Base-by-base conservation (phyloP, 1,284 basidiomycete species). In the Heterobasidion occidentale region DNA sequence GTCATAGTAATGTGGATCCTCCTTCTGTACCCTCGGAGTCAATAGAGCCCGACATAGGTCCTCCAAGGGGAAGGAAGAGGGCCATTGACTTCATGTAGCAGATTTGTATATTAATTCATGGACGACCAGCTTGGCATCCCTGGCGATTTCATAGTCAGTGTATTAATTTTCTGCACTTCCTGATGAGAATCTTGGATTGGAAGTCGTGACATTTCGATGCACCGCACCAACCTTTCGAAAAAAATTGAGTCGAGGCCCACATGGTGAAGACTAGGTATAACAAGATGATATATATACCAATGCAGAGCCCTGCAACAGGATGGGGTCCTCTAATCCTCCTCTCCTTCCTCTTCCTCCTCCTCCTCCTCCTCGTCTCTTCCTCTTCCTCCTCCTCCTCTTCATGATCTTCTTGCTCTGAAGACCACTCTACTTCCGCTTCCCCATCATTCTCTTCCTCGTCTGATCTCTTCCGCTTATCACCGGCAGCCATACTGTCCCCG, bases 1-100 rank as follows among this genome's bases (percentile, higher is more conserved):
- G 36, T 9, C 11, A 12, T 34, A 59, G 62, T 3, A 5, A 27
- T 6, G 47, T 64, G 5, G 67, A 62, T 19, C 36, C 4, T 33
- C 45, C 56, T 6, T 14, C 14, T 14, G 17, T 36, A 4, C 53
- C 42, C 20, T 15, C 33, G 42, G 56, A 63, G 11, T 55, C 68
- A 7, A 60, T 56, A 48, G 60, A 34, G 12, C 34, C 27, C 45
- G 54, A 53, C 9, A 19, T 35, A 9, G 67, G 64, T 5, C 65
- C 64, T 27, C 63, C 64, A 47, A 75, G 73, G 62, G 78, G 76
- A 36, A 74, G 85, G 56, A 86, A 86, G 65, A 73, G 82, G 55
- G 85, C 85, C 1, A 71, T 87, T 19, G 84, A 88, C 70, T 88
- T 87, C 62, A 71, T 84, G 77, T 82, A 56, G 53, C 27, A 27